Evolutionary conservation across 441 rosid species (phyloP).

Genomic region (Adansonia madagascariensis): DNA sequence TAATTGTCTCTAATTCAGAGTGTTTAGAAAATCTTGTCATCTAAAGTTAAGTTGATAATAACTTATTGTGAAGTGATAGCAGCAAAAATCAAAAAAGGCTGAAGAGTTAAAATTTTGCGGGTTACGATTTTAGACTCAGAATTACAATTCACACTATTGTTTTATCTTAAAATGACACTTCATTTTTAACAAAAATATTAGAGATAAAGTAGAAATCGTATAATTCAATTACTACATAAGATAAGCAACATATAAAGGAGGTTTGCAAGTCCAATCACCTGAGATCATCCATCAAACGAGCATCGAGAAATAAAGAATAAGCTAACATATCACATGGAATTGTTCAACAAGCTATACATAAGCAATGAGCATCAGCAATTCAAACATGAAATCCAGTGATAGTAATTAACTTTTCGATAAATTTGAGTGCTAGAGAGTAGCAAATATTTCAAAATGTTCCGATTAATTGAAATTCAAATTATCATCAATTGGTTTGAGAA

Average conservation of each 20-base stretch:
- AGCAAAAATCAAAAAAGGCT: neutral
- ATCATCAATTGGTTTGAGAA: neutral
- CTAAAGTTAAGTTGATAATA: neutral
- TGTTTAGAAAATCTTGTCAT: neutral
- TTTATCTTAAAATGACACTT: neutral
- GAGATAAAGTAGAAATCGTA: neutral
- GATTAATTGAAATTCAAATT: neutral
- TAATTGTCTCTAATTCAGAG: neutral
- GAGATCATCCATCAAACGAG: neutral
- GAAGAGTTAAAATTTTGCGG: neutral
- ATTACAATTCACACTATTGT: neutral
- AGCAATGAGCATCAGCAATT: neutral
- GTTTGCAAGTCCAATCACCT: slow-evolving; percentile 4
- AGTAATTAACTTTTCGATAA: neutral
- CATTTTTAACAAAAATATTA: neutral
- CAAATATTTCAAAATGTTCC: neutral
- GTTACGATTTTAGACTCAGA: neutral
- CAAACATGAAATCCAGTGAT: neutral
- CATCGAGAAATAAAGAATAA: slow-evolving; percentile 1
- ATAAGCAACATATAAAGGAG: neutral
- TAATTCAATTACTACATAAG: neutral
- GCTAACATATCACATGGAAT: neutral
- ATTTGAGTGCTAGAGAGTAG: neutral
- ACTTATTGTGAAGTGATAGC: neutral
- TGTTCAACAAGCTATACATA: neutral